phyloP scores from a whole-genome alignment of 2,329 filamentous ascomycete species.

The Polytolypa hystricis region DNA sequence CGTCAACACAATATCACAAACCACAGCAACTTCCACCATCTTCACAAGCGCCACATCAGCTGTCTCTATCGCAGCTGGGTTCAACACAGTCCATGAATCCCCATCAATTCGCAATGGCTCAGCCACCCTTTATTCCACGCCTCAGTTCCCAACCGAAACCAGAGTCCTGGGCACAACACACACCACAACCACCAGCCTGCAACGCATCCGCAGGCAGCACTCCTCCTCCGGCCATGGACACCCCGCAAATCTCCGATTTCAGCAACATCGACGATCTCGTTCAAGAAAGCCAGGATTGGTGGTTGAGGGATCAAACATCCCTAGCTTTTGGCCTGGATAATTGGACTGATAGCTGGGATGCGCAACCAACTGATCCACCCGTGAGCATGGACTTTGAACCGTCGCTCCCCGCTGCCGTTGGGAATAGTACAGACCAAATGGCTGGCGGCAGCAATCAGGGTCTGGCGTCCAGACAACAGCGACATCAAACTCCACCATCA shows the following conservation, averaged over 20 bases:
- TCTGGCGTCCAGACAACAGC: background rate
- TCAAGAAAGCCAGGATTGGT: slow-evolving; percentile 54
- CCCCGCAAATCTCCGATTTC: slow-evolving; percentile 26
- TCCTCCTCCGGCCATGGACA: slow-evolving; percentile 4
- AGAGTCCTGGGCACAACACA: slow-evolving; percentile 2
- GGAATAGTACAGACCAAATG: background rate
- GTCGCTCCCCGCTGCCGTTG: background rate
- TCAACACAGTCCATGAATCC: background rate
- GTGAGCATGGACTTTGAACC: slow-evolving; percentile 2
- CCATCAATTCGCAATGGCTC: background rate
- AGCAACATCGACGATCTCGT: slow-evolving; percentile 50
- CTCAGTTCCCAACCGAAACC: slow-evolving; percentile 9
- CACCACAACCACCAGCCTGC: slow-evolving; percentile 8
- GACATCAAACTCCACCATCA: background rate
- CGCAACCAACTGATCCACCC: background rate
- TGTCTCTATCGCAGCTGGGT: background rate
- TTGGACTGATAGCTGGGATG: slow-evolving; percentile 21
- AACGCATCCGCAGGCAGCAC: slow-evolving; percentile 15
- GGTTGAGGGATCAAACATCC: slow-evolving; percentile 51
- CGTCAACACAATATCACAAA: slow-evolving; percentile 15
- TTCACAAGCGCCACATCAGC: slow-evolving; percentile 18
- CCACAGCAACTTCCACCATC: too few relatives aligned
- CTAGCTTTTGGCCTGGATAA: slow-evolving; percentile 52
- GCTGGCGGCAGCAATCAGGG: background rate
- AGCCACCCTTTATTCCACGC: background rate